Evolutionary conservation across 129 eudicot genomes (phyloP), one percentile per base, ranked within the genome.

Genomic region (Arctium lappa): DNA sequence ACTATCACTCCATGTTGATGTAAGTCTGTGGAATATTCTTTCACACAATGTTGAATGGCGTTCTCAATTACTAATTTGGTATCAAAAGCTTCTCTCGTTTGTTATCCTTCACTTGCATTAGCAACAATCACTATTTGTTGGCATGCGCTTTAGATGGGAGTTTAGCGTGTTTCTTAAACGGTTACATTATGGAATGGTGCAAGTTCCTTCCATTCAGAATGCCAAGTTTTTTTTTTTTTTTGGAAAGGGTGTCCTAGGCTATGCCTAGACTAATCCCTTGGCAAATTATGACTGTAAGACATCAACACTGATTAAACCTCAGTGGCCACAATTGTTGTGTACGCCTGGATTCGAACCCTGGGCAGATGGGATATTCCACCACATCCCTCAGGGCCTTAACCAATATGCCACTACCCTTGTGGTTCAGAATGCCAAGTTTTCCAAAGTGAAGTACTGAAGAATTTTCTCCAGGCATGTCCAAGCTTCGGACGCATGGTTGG

Each of bases 1-100:
- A 76, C 90, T 95, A 56, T 90, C 97, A 22, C 89, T 93, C 53
- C 99, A 95, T 88, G 93, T 95, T 38, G 99, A 91, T 88, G 99
- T 95, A 91, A 90, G 99, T 91, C 72, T 75, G 13, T 31, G 76
- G 11, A 34, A 68, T 39, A 31, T 30, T 38, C 56, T 81, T 81
- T 62, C 74, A 7, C 15, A 63, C 39, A 74, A 73, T 39, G 36
- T 38, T 62, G 10, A 6, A 62, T 62, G 69, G 69, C 9, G 18
- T 22, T 62, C 69, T 62, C 70, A 63, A 27, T 63, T 63, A 63
- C 31, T 63, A 6, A 53, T 53, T 53, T 63, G 70, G 32, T 22
- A 63, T 63, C 70, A 63, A n/a, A 63, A 63, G 18, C 32, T 63
- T 18, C 70, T 22, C 30, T 63, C 8, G 4, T 18, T 63, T 7